Evolutionary conservation across 371 early-diverging fungal species (phyloP), one percentile per base, ranked within the genome.

Genomic region (Apophysomyces elegans): DNA sequence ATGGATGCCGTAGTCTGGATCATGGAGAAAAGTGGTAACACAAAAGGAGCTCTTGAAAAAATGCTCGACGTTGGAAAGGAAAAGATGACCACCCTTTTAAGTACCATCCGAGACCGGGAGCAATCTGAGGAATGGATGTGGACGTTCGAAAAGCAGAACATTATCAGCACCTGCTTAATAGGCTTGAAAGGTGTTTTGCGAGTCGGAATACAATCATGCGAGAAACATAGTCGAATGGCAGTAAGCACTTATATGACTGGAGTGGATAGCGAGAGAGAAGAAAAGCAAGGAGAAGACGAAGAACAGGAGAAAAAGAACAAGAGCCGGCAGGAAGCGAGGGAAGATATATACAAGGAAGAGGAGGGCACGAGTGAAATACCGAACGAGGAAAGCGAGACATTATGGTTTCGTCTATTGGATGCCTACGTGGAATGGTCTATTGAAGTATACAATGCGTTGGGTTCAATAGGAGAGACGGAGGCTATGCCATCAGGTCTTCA

Each of bases 1-100:
- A 83, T 86, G 26, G 89, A 90, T 67, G 91, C 92, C 0, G 90
- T 88, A 8, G 89, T 91, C 7, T 93, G 94, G 93, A 87, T 93
- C 21, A 78, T 91, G 75, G 92, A 92, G 66, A 78, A 86, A 58
- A 87, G 78, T 45, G 92, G 92, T 0, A 79, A 91, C 65, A 83
- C 87, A 1, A 77, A 80, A 36, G 90, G 88, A 0, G 92, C 94
- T 0, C 67, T 93, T 26, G 78, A 80, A 16, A 86, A 87, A 56
- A 81, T 92, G 67, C 66, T 88, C 35, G 83, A 83, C 18, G 84
- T 86, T n/a, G 86, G 89, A 18, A 78, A 77, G 65, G 88, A 85
- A 16, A 82, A 82, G 37, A 79, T 83, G 37, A 64, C 72, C 1
- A 66, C 70, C 18, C 68, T 88, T 7, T 61, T 85, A 18, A 47